Evolutionary conservation across 768 basidiomycete species (phyloP).

Genomic region (Pulveroboletus sp.): DNA sequence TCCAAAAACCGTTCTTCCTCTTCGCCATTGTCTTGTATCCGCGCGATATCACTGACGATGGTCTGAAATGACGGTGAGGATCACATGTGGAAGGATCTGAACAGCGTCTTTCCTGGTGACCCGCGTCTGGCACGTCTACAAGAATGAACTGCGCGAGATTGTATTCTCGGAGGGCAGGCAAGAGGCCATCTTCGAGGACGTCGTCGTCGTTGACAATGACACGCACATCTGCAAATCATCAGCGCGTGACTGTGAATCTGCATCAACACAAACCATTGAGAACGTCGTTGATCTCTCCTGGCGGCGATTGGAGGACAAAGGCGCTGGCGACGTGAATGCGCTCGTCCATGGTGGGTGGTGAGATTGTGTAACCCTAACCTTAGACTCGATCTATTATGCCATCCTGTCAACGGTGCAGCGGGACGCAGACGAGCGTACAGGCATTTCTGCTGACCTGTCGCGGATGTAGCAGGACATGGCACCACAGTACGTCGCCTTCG

Average conservation of each 20-base stretch:
- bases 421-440: constrained; percentile 21
- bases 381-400: constrained; percentile 3
- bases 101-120: constrained; percentile 61
- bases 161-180: constrained; percentile 78
- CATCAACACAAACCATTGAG: constrained; percentile 63
- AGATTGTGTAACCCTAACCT: constrained; percentile 27
- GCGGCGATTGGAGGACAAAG: constrained; percentile 87
- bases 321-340: constrained; percentile 70
- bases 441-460: constrained; percentile 35
- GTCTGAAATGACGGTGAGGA: constrained; percentile 46
- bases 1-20: constrained; percentile 77
- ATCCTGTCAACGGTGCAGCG: constrained; percentile 25
- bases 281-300: constrained; percentile 96
- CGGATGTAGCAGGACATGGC: constrained; percentile 34
- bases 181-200: constrained; percentile 71
- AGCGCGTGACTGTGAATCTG: constrained; percentile 5
- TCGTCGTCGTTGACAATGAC: constrained; percentile 87
- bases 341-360: constrained; percentile 47
- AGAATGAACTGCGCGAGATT: constrained; percentile 86
- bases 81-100: background rate
- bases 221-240: constrained; percentile 68
- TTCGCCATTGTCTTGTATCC: constrained; percentile 40
- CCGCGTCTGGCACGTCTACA: constrained; percentile 75
- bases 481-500: constrained; percentile 24
- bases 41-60: constrained; percentile 75